Percentiles rank a stretch among this genome's conserved stretches.
Evolutionary conservation across 345 rosid genomes (phyloP).

Genomic region (Ceriops tagal): DNA sequence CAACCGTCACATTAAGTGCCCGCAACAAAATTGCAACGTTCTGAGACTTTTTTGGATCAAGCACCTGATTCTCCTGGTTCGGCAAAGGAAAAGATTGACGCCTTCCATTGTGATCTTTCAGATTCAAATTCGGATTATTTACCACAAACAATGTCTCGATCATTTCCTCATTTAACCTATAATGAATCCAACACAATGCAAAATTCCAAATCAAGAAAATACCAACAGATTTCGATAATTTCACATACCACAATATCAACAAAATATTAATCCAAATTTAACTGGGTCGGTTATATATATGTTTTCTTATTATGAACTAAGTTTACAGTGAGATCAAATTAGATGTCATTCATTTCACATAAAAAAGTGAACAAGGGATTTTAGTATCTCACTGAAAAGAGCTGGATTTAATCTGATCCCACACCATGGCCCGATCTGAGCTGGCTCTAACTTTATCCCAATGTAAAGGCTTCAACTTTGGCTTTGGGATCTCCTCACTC

Average conservation of each 20-base stretch:
- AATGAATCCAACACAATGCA: constrained; percentile 20
- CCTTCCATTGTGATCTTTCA: constrained; percentile 39
- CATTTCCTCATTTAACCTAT: constrained; percentile 95
- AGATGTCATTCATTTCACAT: neutral
- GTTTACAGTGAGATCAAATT: too few species aligned
- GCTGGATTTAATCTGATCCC: constrained; percentile 91
- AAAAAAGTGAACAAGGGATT: neutral
- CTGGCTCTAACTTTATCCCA: constrained; percentile 98
- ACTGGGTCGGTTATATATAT: too few species aligned
- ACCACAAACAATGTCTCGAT: constrained; percentile 80
- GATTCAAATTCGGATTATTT: constrained; percentile 45
- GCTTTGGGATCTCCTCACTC: constrained; percentile 51
- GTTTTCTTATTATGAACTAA: too few species aligned
- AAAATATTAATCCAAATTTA: too few species aligned
- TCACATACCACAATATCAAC: neutral
- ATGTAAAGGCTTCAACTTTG: constrained; percentile 85
- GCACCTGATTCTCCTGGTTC: constrained; percentile 63
- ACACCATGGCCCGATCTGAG: constrained; percentile 86
- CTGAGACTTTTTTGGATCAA: constrained; percentile 90
- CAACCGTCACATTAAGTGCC: constrained; percentile 86
- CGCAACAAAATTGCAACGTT: constrained; percentile 85
- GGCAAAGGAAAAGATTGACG: constrained; percentile 27
- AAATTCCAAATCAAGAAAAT: constrained; percentile 6
- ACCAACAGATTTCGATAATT: neutral
- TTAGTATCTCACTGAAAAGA: constrained; percentile 76